Evolutionary conservation across 805 yeast genomes (phyloP), one percentile per base, ranked within the genome.

Genomic region (Kuraishia ogatae): DNA sequence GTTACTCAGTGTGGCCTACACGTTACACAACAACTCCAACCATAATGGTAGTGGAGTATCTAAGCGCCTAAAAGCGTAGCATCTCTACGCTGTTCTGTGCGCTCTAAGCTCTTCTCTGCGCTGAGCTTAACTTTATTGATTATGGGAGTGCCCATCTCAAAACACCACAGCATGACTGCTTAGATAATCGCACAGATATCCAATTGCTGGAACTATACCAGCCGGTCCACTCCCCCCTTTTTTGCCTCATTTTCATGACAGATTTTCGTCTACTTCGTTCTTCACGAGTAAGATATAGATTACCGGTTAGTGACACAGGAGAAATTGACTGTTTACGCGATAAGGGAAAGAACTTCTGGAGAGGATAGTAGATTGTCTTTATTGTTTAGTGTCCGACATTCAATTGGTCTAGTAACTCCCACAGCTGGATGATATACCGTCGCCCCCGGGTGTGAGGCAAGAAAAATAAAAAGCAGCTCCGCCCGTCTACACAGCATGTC

Each of bases 171-270:
- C 29, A 6, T 26, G 29, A 6, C 10, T 26, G 29, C 10, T 5
- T 26, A 26, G 5, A 10, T 26, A 26, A n/a, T 56, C 43, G 13
- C 3, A 17, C 43, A 3, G n/a, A 3, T 17, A 7, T 35, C 43
- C 15, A 13, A 35, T 13, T 59, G 21, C 59, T 57, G 46, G 46
- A 53, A 58, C 22, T 55, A 56, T 47, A 56, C 60, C 26, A 55
- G 61, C 23, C 59, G 59, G 24, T 55, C 50, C 17, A 48, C 50
- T 13, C 49, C 21, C 50, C 19, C 20, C 20, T 48, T 48, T 22
- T 48, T 48, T 48, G 28, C 50, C 50, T 23, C 50, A 35, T 35
- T 35, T 35, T 35, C 43, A 35, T 35, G 43, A 35, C 43, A 35
- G 43, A 35, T 13, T 15, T 4, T 35, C 43, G n/a, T 48, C 28